These are phyloP conservation scores for Porphyrellus cyaneotinctus DNA, from an alignment of 768 basidiomycete genomes.

Conservation along the genomic window DNA sequence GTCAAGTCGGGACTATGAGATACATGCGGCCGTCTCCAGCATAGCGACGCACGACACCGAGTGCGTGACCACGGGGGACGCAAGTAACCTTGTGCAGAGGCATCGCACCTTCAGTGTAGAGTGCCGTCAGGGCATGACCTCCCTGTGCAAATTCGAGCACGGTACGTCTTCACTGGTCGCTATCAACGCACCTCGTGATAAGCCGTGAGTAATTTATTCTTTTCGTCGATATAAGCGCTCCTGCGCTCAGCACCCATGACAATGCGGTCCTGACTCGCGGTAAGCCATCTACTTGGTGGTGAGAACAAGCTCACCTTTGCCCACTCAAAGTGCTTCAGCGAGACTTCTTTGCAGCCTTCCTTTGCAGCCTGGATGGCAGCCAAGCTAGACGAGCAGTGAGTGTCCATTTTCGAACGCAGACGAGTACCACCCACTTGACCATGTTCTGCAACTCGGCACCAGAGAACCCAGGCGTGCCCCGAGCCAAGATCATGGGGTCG, in stretches of 20 bases:
- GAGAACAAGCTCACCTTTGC: conserved; percentile 65
- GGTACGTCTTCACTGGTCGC: not conserved
- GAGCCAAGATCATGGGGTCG: conserved; percentile 83
- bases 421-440: conserved; percentile 68
- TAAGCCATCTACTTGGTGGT: not conserved
- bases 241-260: conserved; percentile 95
- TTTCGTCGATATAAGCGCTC: conserved; percentile 83
- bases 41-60: conserved; percentile 66
- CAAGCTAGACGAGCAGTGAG: conserved; percentile 42
- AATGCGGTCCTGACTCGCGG: conserved; percentile 70
- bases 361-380: conserved; percentile 95
- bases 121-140: conserved; percentile 90
- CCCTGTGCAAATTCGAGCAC: conserved; percentile 45
- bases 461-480: conserved; percentile 94
- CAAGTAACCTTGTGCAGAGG: conserved; percentile 98
- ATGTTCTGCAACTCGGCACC: conserved; percentile 97
- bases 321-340: conserved; percentile 91
- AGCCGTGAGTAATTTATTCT: conserved; percentile 85
- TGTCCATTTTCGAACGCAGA: not conserved
- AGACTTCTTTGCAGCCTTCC: conserved; percentile 70
- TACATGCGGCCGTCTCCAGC: not conserved
- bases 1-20: conserved; percentile 12
- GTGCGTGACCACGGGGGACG: conserved; percentile 90
- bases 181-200: conserved; percentile 78
- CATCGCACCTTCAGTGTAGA: conserved; percentile 94